Base-by-base conservation (phyloP, 2,329 filamentous ascomycete species). In the Domatiomyces globalis region DNA sequence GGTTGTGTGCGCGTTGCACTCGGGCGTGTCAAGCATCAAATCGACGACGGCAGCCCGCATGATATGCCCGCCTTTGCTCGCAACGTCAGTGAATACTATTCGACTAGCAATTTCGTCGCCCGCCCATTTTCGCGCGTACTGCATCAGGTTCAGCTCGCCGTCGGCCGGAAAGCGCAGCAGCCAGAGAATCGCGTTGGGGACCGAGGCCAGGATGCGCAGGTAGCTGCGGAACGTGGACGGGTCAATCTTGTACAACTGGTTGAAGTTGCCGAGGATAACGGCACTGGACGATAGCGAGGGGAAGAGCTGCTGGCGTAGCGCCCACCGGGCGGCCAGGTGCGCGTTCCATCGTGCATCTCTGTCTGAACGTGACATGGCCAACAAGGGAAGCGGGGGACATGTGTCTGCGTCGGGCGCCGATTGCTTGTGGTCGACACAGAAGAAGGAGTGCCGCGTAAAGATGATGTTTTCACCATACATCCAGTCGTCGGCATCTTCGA, bases 201-300 rank as follows among this genome's bases (percentile, higher is more conserved):
- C 81, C 53, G 78, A 79, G 36, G 86, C 78, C 18, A 98, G 76
- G 58, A 98, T 95, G 51, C 92, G 85, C 25, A 98, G 73, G 89
- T 92, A 98, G 43, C 86, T 87, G 49, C 92, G 84, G 70, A 96
- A 96, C 6, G 88, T 95, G 2, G 88, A 94, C 1, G 92, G 92
- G 60, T 98, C 92, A 68, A 98, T 96, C 81, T 98, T 98, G 72
- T 98, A 98, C 29, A 98, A 74, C 67, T 98, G 92, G 64, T 98
- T 98, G 70, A 98, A 98, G 67, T 98, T 98, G 5, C 87, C 92
- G 53, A 98, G 76, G 61, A 98, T 95, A 61, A 98, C 81, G 18
- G 81, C 78, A 64, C 95, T 83, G 61, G 96, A 85, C 2, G 80
- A 73, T 10, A 98, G 72, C 17, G 78, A 74, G 0, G 92, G 92